phyloP scores from a whole-genome alignment of 169 alveolate species.

The Plasmodium gaboni region DNA sequence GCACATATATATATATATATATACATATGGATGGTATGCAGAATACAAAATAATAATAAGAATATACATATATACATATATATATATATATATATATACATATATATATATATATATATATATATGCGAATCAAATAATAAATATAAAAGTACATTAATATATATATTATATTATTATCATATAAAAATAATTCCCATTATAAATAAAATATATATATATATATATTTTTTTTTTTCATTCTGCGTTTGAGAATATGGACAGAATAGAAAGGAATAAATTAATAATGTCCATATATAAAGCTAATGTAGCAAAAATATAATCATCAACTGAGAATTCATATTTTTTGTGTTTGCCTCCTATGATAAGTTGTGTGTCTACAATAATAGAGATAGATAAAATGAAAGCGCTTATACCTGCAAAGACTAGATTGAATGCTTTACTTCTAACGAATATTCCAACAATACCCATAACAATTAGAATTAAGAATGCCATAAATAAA shows the following conservation, averaged over 20 bases:
- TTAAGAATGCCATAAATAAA: slow-evolving; percentile 75
- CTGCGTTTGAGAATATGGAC: slow-evolving; percentile 74
- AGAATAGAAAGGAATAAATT: slow-evolving; percentile 87
- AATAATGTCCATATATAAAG: slow-evolving; percentile 93
- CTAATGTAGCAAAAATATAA: slow-evolving; percentile 92
- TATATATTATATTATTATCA: too few relatives aligned
- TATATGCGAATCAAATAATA: too few relatives aligned
- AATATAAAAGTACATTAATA: too few relatives aligned
- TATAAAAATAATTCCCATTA: too few relatives aligned
- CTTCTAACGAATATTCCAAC: slow-evolving; percentile 72
- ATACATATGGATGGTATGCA: too few relatives aligned
- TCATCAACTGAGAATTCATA: slow-evolving; percentile 93
- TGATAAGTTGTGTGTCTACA: slow-evolving; percentile 92
- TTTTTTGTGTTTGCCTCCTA: slow-evolving; percentile 92
- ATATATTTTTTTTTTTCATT: not conserved
- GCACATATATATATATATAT: too few relatives aligned
- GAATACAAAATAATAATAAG: too few relatives aligned
- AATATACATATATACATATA: too few relatives aligned
- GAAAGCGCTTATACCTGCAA: slow-evolving; percentile 85
- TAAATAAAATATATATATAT: too few relatives aligned
- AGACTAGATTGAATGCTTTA: slow-evolving; percentile 60
- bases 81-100: too few relatives aligned
- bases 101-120: too few relatives aligned
- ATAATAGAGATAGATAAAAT: slow-evolving; percentile 90
- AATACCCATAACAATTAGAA: slow-evolving; percentile 74